Conservation (phyloP, 1,284 basidiomycete species). For the Cutaneotrichosporon dermatis region DNA sequence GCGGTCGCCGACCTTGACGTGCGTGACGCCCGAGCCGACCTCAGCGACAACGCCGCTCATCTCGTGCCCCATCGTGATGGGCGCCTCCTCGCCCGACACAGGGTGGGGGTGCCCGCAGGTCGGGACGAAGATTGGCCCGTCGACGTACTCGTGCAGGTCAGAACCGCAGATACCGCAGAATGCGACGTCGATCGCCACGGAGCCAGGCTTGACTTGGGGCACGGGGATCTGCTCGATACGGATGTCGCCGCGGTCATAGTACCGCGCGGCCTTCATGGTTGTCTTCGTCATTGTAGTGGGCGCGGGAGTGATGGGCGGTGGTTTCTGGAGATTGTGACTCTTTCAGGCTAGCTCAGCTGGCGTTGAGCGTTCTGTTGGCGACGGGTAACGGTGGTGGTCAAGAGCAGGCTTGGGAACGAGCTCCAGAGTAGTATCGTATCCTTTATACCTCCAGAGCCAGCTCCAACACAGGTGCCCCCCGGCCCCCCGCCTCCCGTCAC, state of each 20-base stretch:
- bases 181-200: slow-evolving; percentile 18
- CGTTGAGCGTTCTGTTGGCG: no score
- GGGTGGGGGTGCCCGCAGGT: slow-evolving; percentile 8
- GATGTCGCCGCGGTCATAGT: slow-evolving; percentile 15
- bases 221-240: slow-evolving; percentile 15
- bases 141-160: slow-evolving; percentile 18
- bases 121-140: slow-evolving; percentile 15
- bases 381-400: no score
- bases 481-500: no score
- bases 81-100: slow-evolving; percentile 18
- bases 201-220: slow-evolving; percentile 11
- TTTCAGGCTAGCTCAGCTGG: no score
- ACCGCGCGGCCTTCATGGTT: slow-evolving; percentile 20
- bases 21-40: slow-evolving; percentile 25
- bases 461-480: no score
- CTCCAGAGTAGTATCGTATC: no score
- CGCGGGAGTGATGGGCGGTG: not conserved
- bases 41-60: slow-evolving; percentile 37
- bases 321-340: not conserved
- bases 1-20: slow-evolving; percentile 38
- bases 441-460: no score
- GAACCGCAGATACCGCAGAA: slow-evolving; percentile 18
- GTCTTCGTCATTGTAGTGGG: slow-evolving; percentile 6
- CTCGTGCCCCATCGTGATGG: slow-evolving; percentile 47
- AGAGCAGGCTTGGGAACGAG: no score